Evolutionary conservation across 192 early-diverging fungal species (phyloP), one percentile per base, ranked within the genome.

Genomic region (Geosiphon pyriformis): DNA sequence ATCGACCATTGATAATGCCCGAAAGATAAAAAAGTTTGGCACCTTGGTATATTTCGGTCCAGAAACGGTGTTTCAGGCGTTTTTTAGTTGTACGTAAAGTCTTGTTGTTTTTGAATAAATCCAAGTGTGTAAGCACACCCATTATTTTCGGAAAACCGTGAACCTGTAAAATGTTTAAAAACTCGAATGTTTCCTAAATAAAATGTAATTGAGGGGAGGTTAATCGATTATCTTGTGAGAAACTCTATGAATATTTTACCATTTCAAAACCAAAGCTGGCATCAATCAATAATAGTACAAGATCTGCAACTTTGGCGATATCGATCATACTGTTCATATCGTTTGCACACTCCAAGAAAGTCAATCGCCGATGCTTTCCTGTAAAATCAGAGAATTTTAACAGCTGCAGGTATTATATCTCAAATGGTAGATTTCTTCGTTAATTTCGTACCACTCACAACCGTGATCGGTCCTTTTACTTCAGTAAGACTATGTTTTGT

Each of bases 21-120:
- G 93, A 93, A n/a, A 99, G 79, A 69, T 98, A 98, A 67, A 99
- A 99, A 17, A 99, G 79, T 78, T 99, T 99, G 59, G 97, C 97
- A 22, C 97, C 97, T 67, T 99, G 90, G 74, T 99, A 96, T 61
- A 98, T 97, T 72, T 99, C 97, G n/a, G 97, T 96, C 97, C 97
- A 99, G 82, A 99, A 99, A 70, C 97, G 89, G 47, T 96, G 94
- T 85, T 99, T 99, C 60, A 99, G 80, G 65, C 82, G 75, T 80
- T 96, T 98, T 76, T 98, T 98, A 2, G 87, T 92, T 35, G 85
- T 85, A 62, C 88, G 87, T 61, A 96, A 82, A 18, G 86, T 74
- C 78, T 98, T 98, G 76, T 89, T 92, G 74, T 96, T 93, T 68
- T 90, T 90, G 80, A 99, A 96, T 47, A 89, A 88, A 61, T 99